Base-by-base conservation (phyloP, 495 filamentous ascomycete species). In the Bombardia bombarda region DNA sequence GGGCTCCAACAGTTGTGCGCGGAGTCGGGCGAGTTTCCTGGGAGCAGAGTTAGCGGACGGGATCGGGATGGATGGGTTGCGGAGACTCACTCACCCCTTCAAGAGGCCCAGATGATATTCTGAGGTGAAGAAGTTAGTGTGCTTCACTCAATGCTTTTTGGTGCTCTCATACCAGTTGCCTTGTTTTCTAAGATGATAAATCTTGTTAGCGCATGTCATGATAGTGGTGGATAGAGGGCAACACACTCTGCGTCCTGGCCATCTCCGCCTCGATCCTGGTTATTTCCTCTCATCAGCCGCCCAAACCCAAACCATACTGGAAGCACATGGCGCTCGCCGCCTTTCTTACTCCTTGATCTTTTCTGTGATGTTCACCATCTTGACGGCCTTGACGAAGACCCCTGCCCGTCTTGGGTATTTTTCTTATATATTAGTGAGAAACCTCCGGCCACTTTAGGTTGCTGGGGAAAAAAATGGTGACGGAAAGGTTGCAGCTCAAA, bases 341-440 rank as follows among this genome's bases (percentile, higher is more conserved):
- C 22, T 26, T 5, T 65, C 83, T 55, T 68, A 92, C 89, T 95
- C 89, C 70, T 97, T 99, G 69, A 99, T 99, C 77, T 95, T 97
- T 35, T 99, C 93, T 40, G 92, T 95, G 44, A 99, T 96, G 72
- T 96, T 96, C 68, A 96, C 93, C 93, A 99, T 98, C 52, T 75
- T 88, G 79, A 45, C 71, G 61, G 61, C 64, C 44, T 46, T 41
- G 50, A 42, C 39, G 49, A 39, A 26, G 7, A 18, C 9, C 9
- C 40, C 2, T 9, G 17, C 25, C 28, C 24, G n/a, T n/a, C n/a
- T 22, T 13, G 1, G 20, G n/a, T 7, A 10, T 18, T 6, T 19
- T 6, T 30, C 24, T n/a, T 38, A 14, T 19, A 33, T 14, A 33
- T 3, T 24, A 23, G 18, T 8, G 19, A 18, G 18, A n/a, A n/a